Conservation (phyloP, 169 alveolate genomes). For the Plasmodium knowlesi region DNA sequence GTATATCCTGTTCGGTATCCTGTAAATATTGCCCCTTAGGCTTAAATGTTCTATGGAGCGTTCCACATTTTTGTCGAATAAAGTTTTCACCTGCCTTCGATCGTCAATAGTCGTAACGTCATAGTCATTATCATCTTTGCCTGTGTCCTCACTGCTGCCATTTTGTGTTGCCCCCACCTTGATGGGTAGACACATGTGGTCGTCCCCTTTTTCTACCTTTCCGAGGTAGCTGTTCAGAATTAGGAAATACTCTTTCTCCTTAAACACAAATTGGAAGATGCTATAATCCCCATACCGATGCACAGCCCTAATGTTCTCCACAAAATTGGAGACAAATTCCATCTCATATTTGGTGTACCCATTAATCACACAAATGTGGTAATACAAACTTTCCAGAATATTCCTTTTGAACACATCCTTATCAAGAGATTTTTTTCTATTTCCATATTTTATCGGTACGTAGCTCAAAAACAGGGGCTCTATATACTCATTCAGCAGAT, state of each 20-base stretch:
- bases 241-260: conserved; percentile 39
- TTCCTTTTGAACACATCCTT: conserved; percentile 13
- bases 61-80: conserved; percentile 1
- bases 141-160: too few relatives aligned
- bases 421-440: conserved; percentile 51
- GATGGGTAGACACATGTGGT: not conserved
- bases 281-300: conserved; percentile 32
- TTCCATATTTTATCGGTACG: conserved; percentile 76
- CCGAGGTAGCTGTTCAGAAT: conserved; percentile 47
- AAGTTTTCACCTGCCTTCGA: not conserved
- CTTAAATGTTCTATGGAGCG: conserved; percentile 13
- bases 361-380: conserved; percentile 69
- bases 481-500: conserved; percentile 76
- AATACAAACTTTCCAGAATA: conserved; percentile 48
- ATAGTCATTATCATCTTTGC: not conserved
- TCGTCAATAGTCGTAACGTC: conserved; percentile 4
- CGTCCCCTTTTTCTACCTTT: not conserved
- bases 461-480: conserved; percentile 80
- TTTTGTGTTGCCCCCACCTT: not conserved
- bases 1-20: conserved; percentile 67
- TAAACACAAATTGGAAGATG: conserved; percentile 54
- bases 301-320: conserved; percentile 13
- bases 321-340: conserved; percentile 29
- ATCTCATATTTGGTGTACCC: conserved; percentile 1
- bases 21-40: conserved; percentile 61